phyloP scores from a whole-genome alignment of 768 basidiomycete genomes.

The Leccinum uliginosum region DNA sequence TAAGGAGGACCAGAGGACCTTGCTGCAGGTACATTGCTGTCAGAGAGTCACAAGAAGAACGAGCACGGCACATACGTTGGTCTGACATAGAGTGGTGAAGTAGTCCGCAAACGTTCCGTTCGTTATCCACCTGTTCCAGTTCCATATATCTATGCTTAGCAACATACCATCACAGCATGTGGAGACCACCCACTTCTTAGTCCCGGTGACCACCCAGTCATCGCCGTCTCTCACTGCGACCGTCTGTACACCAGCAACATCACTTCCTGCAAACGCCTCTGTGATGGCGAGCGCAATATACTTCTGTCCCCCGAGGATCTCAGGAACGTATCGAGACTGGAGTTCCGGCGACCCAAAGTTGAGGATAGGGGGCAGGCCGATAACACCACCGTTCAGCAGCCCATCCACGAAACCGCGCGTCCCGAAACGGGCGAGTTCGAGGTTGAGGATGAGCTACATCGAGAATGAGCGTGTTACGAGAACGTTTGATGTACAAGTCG shows the following conservation, averaged over 20 bases:
- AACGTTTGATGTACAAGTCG: background rate
- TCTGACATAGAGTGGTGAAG: conserved; percentile 75
- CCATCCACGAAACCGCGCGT: conserved; percentile 89
- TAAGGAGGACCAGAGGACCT: conserved; percentile 73
- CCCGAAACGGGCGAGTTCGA: conserved; percentile 79
- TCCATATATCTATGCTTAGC: background rate
- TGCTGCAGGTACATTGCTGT: conserved; percentile 34
- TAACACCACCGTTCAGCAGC: conserved; percentile 73
- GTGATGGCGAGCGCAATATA: conserved; percentile 87
- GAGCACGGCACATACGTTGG: conserved; percentile 43
- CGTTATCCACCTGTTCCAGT: conserved; percentile 71
- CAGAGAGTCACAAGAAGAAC: background rate
- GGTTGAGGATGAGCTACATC: conserved; percentile 65
- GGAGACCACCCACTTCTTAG: conserved; percentile 69
- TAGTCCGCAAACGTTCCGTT: conserved; percentile 84
- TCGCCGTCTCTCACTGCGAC: conserved; percentile 83
- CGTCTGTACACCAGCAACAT: conserved; percentile 80
- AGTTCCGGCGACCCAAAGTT: conserved; percentile 83
- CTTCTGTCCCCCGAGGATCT: conserved; percentile 73
- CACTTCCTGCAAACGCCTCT: conserved; percentile 91
- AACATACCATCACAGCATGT: background rate
- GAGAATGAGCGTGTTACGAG: background rate
- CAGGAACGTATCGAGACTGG: conserved; percentile 64
- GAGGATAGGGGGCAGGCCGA: conserved; percentile 84
- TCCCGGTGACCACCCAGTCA: conserved; percentile 85